phyloP scores from a whole-genome alignment of 2,329 filamentous ascomycete species.

The Venturia effusa region DNA sequence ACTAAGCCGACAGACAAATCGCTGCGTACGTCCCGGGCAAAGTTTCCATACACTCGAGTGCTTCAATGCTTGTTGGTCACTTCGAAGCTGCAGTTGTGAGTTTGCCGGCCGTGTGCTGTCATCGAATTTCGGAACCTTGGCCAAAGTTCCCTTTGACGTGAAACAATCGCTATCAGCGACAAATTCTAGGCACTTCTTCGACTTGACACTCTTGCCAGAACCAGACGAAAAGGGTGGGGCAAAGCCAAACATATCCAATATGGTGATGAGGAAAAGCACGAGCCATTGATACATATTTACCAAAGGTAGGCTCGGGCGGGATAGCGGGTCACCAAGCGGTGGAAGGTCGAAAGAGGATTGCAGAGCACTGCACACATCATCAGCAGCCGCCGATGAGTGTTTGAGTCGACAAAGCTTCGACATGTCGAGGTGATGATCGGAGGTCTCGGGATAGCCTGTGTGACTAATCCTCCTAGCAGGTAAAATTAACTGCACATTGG shows the following conservation, averaged over 20 bases:
- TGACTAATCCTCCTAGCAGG: background rate
- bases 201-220: background rate
- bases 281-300: background rate
- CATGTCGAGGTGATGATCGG: background rate
- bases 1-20: background rate
- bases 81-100: background rate
- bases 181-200: background rate
- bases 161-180: background rate
- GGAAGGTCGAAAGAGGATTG: background rate
- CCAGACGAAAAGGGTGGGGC: background rate
- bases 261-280: background rate
- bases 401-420: background rate
- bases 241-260: background rate
- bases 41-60: background rate
- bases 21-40: background rate
- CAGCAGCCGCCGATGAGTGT: background rate
- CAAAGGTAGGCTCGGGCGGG: background rate
- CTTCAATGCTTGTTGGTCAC: background rate
- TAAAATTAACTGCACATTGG: background rate
- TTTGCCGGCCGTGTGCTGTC: background rate
- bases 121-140: background rate
- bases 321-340: background rate
- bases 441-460: background rate
- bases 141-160: background rate
- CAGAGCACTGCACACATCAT: background rate